These are phyloP conservation scores for Capronia coronata DNA, from an alignment of 2,329 filamentous ascomycete species.

Conservation along the genomic window DNA sequence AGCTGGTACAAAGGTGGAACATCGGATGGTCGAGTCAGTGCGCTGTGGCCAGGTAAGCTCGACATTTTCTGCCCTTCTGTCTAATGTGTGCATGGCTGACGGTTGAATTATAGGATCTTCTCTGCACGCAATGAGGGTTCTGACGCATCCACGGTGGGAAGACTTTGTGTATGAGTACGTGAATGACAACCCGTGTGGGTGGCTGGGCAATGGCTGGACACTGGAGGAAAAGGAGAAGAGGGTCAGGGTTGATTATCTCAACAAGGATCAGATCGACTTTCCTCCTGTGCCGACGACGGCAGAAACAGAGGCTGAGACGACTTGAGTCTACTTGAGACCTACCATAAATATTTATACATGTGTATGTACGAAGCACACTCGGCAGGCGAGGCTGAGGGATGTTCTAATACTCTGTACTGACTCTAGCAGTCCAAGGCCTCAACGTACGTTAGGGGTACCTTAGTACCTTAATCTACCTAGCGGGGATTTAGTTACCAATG, in stretches of 20 bases:
- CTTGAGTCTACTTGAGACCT: no score
- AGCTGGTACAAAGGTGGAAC: conserved; percentile 37
- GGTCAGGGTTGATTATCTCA: conserved; percentile 11
- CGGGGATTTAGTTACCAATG: no score
- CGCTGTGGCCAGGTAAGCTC: conserved; percentile 38
- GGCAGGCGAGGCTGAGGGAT: not conserved
- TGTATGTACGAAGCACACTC: no score
- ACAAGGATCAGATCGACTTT: conserved; percentile 12
- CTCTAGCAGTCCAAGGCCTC: no score
- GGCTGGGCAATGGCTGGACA: conserved; percentile 46
- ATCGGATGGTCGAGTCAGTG: conserved; percentile 36
- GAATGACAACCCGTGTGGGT: conserved; percentile 40
- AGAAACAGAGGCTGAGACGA: no score
- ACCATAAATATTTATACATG: no score
- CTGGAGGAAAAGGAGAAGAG: conserved; percentile 12
- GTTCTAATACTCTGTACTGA: no score
- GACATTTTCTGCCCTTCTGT: no score
- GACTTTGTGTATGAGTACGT: conserved; percentile 43
- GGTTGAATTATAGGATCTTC: conserved; percentile 14
- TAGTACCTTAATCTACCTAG: no score
- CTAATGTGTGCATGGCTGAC: no score
- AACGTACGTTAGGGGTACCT: no score
- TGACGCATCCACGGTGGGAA: conserved; percentile 39
- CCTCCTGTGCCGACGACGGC: not conserved
- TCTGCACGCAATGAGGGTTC: conserved; percentile 32